phyloP scores from a whole-genome alignment of 208 protist species.

The Leptomonas pyrrhocoris region DNA sequence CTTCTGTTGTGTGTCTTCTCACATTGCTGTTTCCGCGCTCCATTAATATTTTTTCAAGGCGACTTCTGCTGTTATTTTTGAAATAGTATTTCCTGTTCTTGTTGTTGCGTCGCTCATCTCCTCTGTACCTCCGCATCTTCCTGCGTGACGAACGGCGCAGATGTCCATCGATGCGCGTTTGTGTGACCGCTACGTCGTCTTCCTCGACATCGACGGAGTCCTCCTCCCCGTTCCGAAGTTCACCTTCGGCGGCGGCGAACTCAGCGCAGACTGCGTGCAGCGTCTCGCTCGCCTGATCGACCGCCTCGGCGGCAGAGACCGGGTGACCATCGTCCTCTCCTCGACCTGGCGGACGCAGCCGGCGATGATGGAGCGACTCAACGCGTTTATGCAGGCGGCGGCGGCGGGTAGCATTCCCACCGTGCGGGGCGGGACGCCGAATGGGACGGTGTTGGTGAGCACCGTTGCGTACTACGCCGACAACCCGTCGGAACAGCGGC shows the following conservation, averaged over 20 bases:
- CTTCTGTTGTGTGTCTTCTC: too few relatives aligned
- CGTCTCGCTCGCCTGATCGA: conserved; percentile 51
- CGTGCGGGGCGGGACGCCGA: conserved; percentile 64
- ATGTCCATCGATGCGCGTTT: conserved; percentile 36
- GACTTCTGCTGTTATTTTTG: too few relatives aligned
- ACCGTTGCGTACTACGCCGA: conserved; percentile 82
- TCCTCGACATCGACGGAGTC: conserved; percentile 88
- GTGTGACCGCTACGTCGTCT: conserved; percentile 72
- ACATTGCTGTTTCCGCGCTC: too few relatives aligned
- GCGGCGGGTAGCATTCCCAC: conserved; percentile 44
- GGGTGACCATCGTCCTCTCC: conserved; percentile 82
- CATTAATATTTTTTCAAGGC: too few relatives aligned
- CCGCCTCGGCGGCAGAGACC: conserved; percentile 44
- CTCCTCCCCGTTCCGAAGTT: conserved; percentile 81
- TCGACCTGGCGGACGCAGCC: conserved; percentile 85
- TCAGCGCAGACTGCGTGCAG: conserved; percentile 55
- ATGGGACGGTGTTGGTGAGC: conserved; percentile 70
- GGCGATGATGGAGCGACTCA: conserved; percentile 67
- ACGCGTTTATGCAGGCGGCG: conserved; percentile 55
- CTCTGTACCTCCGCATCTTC: too few relatives aligned
- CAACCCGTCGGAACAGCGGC: conserved; percentile 74
- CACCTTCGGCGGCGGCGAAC: conserved; percentile 83
- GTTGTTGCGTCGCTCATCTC: conserved; percentile 7
- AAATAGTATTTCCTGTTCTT: too few relatives aligned
- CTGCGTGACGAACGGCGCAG: too few relatives aligned